phyloP scores from a whole-genome alignment of 1,139 yeast genomes.

The Saccharomyces hybrid region DNA sequence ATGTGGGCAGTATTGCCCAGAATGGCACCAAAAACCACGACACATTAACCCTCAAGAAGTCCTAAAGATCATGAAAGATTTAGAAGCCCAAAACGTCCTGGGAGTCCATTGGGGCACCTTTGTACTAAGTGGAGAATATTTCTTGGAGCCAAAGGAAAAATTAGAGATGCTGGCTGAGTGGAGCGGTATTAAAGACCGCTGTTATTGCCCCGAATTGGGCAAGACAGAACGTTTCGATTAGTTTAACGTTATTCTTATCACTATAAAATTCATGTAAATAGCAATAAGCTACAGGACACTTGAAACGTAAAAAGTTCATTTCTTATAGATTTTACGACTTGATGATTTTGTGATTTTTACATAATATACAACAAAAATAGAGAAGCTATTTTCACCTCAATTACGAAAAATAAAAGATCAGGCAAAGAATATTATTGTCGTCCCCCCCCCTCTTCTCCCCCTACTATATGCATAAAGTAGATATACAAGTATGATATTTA shows the following conservation, averaged over 20 bases:
- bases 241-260: background rate
- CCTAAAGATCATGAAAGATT: slow-evolving; percentile 54
- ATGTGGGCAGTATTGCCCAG: slow-evolving; percentile 90
- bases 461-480: background rate
- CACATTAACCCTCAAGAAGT: slow-evolving; percentile 82
- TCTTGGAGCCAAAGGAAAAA: slow-evolving; percentile 65
- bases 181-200: slow-evolving; percentile 32
- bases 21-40: slow-evolving; percentile 88
- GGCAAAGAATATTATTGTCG: background rate
- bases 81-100: slow-evolving; percentile 54
- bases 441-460: background rate
- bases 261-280: background rate
- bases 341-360: background rate
- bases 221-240: slow-evolving; percentile 30
- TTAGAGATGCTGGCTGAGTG: slow-evolving; percentile 36
- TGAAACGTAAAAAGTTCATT: background rate
- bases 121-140: slow-evolving; percentile 79
- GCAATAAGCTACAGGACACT: background rate
- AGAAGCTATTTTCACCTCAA: too few relatives aligned
- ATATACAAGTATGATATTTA: background rate
- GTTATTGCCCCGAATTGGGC: slow-evolving; percentile 49
- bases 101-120: slow-evolving; percentile 98
- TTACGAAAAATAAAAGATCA: background rate
- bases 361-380: background rate
- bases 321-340: background rate